A percentile compares a stretch with the other conserved stretches of the same genome.
Conservation (phyloP, 768 basidiomycete genomes). For the Punctularia strigosozonata region DNA sequence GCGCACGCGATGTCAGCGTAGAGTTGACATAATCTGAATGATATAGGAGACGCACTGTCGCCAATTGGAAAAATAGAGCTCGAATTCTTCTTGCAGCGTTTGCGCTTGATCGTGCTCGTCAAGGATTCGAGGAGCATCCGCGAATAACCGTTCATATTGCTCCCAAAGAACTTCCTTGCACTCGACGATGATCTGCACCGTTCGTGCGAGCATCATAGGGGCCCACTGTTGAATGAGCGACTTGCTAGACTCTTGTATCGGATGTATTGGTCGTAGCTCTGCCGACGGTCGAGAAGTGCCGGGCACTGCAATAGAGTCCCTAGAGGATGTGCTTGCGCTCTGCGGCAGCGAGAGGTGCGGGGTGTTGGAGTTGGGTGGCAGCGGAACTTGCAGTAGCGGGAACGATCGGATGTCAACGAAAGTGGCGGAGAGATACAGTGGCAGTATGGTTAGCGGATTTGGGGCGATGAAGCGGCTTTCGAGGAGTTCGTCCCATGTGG, state of each 20-base stretch:
- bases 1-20: conserved; percentile 2
- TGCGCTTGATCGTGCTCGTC: conserved; percentile 11
- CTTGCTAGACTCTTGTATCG: conserved; percentile 3
- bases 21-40: conserved; percentile 4
- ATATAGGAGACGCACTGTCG: conserved; percentile 41
- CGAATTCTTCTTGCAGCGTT: conserved; percentile 46
- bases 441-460: conserved; percentile 45
- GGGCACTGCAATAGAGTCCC: conserved; percentile 3
- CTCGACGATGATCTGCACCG: conserved; percentile 39
- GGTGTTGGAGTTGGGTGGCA: conserved; percentile 45
- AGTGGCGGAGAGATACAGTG: conserved; percentile 46
- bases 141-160: conserved; percentile 41
- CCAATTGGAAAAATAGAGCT: conserved; percentile 59
- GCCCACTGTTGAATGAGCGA: conserved; percentile 29
- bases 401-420: conserved; percentile 43
- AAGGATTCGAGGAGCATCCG: conserved; percentile 25
- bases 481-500: conserved; percentile 62
- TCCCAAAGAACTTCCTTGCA: conserved; percentile 65
- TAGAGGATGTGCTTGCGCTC: too few species aligned
- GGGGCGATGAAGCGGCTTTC: conserved; percentile 40
- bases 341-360: too few species aligned
- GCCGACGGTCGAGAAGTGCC: conserved; percentile 5
- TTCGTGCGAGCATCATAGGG: conserved; percentile 56
- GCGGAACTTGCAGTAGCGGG: conserved; percentile 34
- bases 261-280: conserved; percentile 3